Percentiles rank a stretch among this genome's conserved stretches.
Evolutionary conservation across 768 basidiomycete genomes (phyloP).

Genomic region (Candolleomyces eurysporus): DNA sequence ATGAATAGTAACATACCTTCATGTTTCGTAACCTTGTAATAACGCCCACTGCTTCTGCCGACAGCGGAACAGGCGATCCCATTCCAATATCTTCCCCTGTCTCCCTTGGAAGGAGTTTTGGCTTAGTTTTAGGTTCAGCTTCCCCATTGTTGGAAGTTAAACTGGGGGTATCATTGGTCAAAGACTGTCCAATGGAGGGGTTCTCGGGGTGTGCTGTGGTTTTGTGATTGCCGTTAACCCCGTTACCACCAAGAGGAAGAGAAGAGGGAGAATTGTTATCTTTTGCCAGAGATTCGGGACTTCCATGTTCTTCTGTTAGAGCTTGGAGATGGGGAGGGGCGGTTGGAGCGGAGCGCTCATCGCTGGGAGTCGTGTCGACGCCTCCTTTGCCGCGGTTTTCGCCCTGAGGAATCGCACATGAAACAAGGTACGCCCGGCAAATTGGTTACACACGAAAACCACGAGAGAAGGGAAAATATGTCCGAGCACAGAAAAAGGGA

Average conservation of each 20-base stretch:
- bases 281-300: conserved; percentile 44
- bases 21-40: conserved; percentile 78
- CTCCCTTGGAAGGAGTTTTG: conserved; percentile 71
- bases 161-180: background rate
- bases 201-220: too few species aligned
- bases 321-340: conserved; percentile 49
- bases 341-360: conserved; percentile 61
- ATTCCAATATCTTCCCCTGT: conserved; percentile 86
- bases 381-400: conserved; percentile 73
- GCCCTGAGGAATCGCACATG: conserved; percentile 44
- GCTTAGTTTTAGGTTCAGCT: conserved; percentile 7
- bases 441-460: too few species aligned
- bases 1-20: conserved; percentile 52
- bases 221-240: too few species aligned
- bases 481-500: background rate
- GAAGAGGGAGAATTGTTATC: background rate
- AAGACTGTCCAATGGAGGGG: background rate
- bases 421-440: too few species aligned
- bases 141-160: conserved; percentile 5
- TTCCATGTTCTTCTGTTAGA: conserved; percentile 36
- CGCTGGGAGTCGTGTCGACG: conserved; percentile 70
- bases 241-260: background rate
- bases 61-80: conserved; percentile 81
- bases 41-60: conserved; percentile 71
- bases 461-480: background rate